Evolutionary conservation across 257 asterid genomes (phyloP).

Genomic region (Rubia yunnanensis): DNA sequence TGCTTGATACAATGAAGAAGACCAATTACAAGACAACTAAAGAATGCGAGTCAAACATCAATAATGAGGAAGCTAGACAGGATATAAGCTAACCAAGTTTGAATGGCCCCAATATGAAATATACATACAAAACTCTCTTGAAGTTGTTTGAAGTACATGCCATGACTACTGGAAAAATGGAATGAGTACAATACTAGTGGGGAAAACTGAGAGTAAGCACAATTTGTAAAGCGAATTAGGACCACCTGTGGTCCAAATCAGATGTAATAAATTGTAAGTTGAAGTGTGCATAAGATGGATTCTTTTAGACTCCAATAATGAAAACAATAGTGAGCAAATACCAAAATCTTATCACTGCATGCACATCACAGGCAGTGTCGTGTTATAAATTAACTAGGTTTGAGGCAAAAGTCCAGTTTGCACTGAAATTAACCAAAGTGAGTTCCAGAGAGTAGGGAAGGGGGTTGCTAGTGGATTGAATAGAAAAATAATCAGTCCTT

Average conservation of each 20-base stretch:
- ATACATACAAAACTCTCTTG: neutral
- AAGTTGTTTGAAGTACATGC: neutral
- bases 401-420: neutral
- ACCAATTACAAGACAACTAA: neutral
- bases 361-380: neutral
- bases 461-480: neutral
- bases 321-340: neutral
- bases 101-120: neutral
- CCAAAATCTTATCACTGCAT: neutral
- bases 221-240: neutral
- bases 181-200: neutral
- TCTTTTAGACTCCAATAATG: neutral
- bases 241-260: neutral
- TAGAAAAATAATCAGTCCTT: neutral
- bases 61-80: constrained; percentile 1
- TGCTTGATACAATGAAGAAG: neutral
- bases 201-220: neutral
- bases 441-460: neutral
- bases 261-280: neutral
- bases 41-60: neutral
- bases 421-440: neutral
- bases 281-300: neutral
- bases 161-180: neutral
- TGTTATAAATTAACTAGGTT: neutral
- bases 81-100: neutral